Base-by-base conservation (phyloP, 768 basidiomycete species). In the Cystofilobasidium ferigula region DNA sequence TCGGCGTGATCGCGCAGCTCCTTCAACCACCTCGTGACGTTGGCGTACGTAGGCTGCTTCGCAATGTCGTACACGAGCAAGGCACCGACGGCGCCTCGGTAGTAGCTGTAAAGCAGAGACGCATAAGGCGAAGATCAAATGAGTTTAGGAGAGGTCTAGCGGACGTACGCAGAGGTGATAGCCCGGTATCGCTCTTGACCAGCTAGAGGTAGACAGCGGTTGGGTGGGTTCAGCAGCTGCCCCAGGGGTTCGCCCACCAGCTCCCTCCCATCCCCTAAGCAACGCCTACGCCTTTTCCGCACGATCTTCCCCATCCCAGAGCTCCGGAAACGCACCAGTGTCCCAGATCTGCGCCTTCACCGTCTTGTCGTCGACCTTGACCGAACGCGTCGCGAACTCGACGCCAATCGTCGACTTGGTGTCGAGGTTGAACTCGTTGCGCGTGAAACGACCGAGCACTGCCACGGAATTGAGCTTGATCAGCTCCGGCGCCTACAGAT, bases 361-460 rank as follows among this genome's bases (percentile, higher is more conserved):
- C 2, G 86, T 92, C 85, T 98, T 98, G 45, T 85, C 84, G 75
- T 98, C 94, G n/a, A 98, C 89, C 71, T 82, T 87, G 76, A 91
- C 89, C 22, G 89, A 88, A 73, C 95, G 84, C 47, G 94, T 97
- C 4, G 94, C 95, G 73, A 99, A 99, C 78, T 98, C 94, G 71
- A 99, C 94, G 62, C 95, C 94, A 76, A 99, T 98, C 28, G 95
- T 99, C 69, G 94, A 98, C 81, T 98, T 97, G 51, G 92, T 91
- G 75, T 98, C 95, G 71, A 94, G 82, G 81, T 93, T 95, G 85
- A 99, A 99, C 78, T 98, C 93, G 75, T 97, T 97, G 72, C 93
- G 86, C 71, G 95, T 99, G 84, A 99, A 99, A 74, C 95, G 91
- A 79, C 92, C 94, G 76, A 99, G 92, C 78, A 99, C 95, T 99